Base-by-base conservation (phyloP, 495 filamentous ascomycete species). In the Hypoxylon crocopeplum region DNA sequence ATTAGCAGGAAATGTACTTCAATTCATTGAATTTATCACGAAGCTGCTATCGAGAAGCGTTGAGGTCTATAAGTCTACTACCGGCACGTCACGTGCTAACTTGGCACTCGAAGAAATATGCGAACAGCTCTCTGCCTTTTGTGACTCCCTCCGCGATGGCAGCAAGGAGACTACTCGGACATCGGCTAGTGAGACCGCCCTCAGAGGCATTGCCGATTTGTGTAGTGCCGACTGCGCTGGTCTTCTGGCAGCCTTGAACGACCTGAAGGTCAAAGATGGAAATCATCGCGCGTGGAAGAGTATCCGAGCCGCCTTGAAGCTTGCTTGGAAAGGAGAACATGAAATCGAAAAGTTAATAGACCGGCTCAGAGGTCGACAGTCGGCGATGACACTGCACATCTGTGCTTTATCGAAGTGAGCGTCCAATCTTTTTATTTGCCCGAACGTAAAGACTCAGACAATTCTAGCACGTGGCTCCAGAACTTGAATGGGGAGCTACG, bases 21-120 rank as follows among this genome's bases (percentile, higher is more conserved):
- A 62, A 17, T 69, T 69, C 41, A 49, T 69, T 21, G 57, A 69
- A 12, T 69, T 63, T 34, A 32, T 33, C 30, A 27, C 22, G 1
- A 52, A 59, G 17, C 13, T 69, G 2, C 27, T 66, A 7, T 62
- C 65, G 11, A 50, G 45, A n/a, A 49, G 42, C 7, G 38, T 36
- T 29, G 15, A 68, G 48, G 47, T 66, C 16, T 49, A 63, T 24
- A 29, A 42, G 13, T 33, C 39, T 13, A 13, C 42, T 17, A 51
- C 55, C 13, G 49, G 62, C 41, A 25, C 29, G 2, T 17, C 11
- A 7, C 2, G 17, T 38, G 36, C 36, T 5, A 38, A 19, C 7
- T 17, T 38, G 7, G 36, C 36, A 19, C 7, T 38, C 4, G 36
- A 38, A 19, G 36, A 38, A 3, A 38, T 38, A 19, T 38, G 13